Evolutionary conservation across 192 early-diverging fungal species (phyloP).

Genomic region (Podila minutissima): DNA sequence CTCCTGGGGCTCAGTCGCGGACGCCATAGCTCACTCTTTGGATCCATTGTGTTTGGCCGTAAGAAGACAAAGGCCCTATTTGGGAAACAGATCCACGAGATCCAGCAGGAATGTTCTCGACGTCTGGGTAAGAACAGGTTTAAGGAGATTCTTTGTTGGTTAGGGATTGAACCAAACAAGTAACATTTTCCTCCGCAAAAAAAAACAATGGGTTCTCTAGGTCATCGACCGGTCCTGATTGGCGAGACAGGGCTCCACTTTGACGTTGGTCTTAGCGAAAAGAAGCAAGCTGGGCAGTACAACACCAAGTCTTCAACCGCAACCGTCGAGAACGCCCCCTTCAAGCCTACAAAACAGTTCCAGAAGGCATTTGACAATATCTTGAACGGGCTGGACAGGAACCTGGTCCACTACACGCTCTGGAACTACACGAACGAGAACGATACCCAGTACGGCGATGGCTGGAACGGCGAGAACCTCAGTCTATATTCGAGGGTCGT

Average conservation of each 20-base stretch:
- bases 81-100: conserved; percentile 25
- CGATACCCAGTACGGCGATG: conserved; percentile 55
- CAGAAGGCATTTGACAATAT: conserved; percentile 61
- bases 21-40: conserved; percentile 51
- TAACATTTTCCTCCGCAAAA: neutral
- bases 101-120: conserved; percentile 35
- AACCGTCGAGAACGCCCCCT: neutral
- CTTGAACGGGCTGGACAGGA: conserved; percentile 56
- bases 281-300: conserved; percentile 9
- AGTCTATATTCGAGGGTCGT: conserved; percentile 38
- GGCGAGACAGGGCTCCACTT: conserved; percentile 46
- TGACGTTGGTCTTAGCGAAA: conserved; percentile 30
- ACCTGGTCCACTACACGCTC: conserved; percentile 55
- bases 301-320: neutral
- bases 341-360: conserved; percentile 30
- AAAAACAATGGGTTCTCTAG: neutral
- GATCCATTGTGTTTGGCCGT: conserved; percentile 29
- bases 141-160: neutral
- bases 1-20: conserved; percentile 60
- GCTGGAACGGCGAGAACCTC: conserved; percentile 66
- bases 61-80: conserved; percentile 28
- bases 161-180: neutral
- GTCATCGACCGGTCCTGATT: conserved; percentile 29
- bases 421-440: conserved; percentile 67
- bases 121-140: conserved; percentile 18